phyloP scores from a whole-genome alignment of 768 basidiomycete genomes.

The Suillus alpinus region DNA sequence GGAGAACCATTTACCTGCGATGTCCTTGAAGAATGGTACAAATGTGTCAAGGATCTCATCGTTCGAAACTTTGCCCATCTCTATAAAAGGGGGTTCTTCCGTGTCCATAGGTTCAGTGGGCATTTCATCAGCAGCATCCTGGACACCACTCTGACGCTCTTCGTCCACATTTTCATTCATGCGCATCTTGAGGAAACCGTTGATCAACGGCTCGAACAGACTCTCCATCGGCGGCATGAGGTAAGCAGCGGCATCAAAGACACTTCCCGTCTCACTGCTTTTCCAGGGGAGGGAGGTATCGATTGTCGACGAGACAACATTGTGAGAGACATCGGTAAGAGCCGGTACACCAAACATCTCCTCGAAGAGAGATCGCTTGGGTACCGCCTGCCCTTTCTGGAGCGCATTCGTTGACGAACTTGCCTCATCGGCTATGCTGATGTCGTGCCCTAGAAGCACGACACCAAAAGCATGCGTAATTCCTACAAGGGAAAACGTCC shows the following conservation, averaged over 20 bases:
- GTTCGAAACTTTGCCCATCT: slow-evolving; percentile 37
- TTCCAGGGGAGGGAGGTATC: slow-evolving; percentile 30
- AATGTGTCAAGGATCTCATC: slow-evolving; percentile 59
- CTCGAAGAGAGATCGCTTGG: slow-evolving; percentile 69
- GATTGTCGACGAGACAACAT: slow-evolving; percentile 10
- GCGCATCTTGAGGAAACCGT: slow-evolving; percentile 41
- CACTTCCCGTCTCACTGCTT: slow-evolving; percentile 40
- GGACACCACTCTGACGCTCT: slow-evolving; percentile 13
- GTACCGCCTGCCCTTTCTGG: slow-evolving; percentile 27
- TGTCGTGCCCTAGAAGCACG: slow-evolving; percentile 64
- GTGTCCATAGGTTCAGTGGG: slow-evolving; percentile 29
- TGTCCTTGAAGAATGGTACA: slow-evolving; percentile 57
- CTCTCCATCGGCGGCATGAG: slow-evolving; percentile 70
- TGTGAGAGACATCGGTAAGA: slow-evolving; percentile 36
- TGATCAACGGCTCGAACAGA: slow-evolving; percentile 65
- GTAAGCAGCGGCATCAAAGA: slow-evolving; percentile 73
- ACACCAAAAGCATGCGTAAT: slow-evolving; percentile 66
- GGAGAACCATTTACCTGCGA: slow-evolving; percentile 38
- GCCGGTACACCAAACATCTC: slow-evolving; percentile 88
- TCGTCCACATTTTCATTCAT: slow-evolving; percentile 17
- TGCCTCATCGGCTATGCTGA: slow-evolving; percentile 39
- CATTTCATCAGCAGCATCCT: slow-evolving; percentile 45
- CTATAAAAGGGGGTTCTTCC: slow-evolving; percentile 20
- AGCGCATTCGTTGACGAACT: slow-evolving; percentile 40
- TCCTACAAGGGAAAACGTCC: slow-evolving; percentile 60